These are phyloP conservation scores for Dacryopinax primogenitus DNA, from an alignment of 768 basidiomycete genomes.

Conservation along the genomic window DNA sequence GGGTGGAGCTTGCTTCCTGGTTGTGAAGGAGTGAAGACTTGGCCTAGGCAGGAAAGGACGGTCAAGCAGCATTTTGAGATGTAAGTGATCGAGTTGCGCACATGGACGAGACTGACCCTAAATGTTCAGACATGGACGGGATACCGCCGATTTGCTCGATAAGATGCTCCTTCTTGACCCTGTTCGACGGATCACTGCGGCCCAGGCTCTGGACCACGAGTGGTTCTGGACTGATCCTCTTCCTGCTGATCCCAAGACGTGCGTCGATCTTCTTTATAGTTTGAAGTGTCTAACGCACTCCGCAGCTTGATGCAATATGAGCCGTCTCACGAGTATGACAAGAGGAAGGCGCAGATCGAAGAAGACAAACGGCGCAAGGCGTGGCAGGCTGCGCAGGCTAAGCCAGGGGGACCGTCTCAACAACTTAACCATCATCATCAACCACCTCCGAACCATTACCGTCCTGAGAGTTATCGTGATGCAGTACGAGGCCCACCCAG, in stretches of 20 bases:
- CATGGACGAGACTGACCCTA: background rate
- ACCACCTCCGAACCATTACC: background rate
- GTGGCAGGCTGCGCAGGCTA: background rate
- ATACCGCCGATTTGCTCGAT: constrained; percentile 72
- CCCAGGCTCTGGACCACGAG: constrained; percentile 76
- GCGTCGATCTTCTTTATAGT: constrained; percentile 21
- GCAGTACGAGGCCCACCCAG: background rate
- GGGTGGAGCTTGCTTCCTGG: constrained; percentile 29
- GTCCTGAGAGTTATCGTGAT: background rate
- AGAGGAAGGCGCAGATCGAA: constrained; percentile 18
- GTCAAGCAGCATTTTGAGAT: constrained; percentile 11
- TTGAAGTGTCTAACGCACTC: constrained; percentile 5
- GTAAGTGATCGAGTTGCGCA: background rate
- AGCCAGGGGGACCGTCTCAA: background rate
- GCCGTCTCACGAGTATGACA: constrained; percentile 72
- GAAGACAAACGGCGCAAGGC: constrained; percentile 6
- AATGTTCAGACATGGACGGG: constrained; percentile 42
- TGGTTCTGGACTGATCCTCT: constrained; percentile 91
- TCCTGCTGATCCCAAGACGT: constrained; percentile 33
- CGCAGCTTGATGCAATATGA: constrained; percentile 60
- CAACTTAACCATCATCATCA: background rate
- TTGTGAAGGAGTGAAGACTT: constrained; percentile 20
- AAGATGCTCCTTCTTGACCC: constrained; percentile 76
- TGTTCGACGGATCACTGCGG: constrained; percentile 65
- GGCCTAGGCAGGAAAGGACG: constrained; percentile 18